Base-by-base conservation (phyloP, 805 yeast species). In the Metschnikowia reukaufii region DNA sequence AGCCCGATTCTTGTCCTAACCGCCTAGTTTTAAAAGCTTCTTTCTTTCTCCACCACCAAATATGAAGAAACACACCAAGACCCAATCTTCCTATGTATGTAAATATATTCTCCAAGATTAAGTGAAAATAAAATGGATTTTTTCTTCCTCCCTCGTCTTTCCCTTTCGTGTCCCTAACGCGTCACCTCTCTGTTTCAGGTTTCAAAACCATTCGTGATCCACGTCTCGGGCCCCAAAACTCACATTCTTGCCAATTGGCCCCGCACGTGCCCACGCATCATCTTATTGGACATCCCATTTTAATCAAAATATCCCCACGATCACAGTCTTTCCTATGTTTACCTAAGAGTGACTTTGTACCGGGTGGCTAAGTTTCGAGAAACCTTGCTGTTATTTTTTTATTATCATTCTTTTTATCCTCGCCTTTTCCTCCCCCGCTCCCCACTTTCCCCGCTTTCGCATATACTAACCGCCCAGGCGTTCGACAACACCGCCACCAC, bases 401-500 rank as follows among this genome's bases (percentile, higher is more conserved):
- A 6, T 16, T 18, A 6, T 13, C 37, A 6, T 19, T 19, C 37
- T 15, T 17, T 36, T 36, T 17, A 5, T 36, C 15, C 25, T 21
- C 20, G 6, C 21, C 10, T 12, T 9, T 29, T 39, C 36, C 30
- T 19, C 18, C 7, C 15, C 29, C 35, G 4, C 23, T 18, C 8
- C 4, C n/a, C 13, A 8, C 20, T 17, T 6, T 13, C 37, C 7
- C 13, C 23, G 17, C 17, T 31, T 33, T 37, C 31, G n/a, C 6
- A 7, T 37, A 49, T 37, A 49, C 52, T 49, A 49, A 49, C 52
- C n/a, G 6, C 30, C 39, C 66, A 83, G 79, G 96, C 96, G 18
- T 92, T 94, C 62, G 99, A 92, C 70, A 88, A 88, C 73, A 88
- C 95, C 54, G 88, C 96, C 39, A 88, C 96, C 47, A 88, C 88